Evolutionary conservation across 2,329 filamentous ascomycete species (phyloP).

Genomic region (Elsinoe ampelina): DNA sequence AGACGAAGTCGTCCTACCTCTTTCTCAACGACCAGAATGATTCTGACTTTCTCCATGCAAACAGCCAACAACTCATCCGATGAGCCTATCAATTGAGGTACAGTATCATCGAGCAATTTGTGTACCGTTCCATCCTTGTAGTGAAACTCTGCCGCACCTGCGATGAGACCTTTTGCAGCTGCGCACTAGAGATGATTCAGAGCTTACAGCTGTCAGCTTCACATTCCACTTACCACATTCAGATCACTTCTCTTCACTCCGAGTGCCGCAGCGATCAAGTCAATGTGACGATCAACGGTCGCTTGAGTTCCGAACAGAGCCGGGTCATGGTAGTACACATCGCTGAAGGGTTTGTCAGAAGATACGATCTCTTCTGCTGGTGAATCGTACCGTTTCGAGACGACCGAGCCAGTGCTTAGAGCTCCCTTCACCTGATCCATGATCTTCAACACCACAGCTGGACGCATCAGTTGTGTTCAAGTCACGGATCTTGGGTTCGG

Average conservation of each 20-base stretch:
- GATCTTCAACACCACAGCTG: slow-evolving; percentile 48
- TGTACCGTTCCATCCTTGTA: slow-evolving; percentile 38
- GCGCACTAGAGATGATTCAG: slow-evolving; percentile 32
- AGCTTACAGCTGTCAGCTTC: too few relatives aligned
- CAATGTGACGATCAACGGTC: slow-evolving; percentile 61
- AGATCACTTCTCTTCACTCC: slow-evolving; percentile 53
- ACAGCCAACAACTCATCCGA: slow-evolving; percentile 42
- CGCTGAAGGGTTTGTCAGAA: slow-evolving; percentile 40
- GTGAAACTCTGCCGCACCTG: slow-evolving; percentile 46
- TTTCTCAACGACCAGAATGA: slow-evolving; percentile 71
- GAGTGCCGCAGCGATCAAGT: slow-evolving; percentile 64
- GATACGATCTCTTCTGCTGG: not conserved
- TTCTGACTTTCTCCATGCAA: slow-evolving; percentile 43
- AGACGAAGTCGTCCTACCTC: slow-evolving; percentile 44
- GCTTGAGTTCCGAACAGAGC: slow-evolving; percentile 60
- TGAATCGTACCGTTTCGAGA: slow-evolving; percentile 8
- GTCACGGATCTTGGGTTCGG: slow-evolving; percentile 13
- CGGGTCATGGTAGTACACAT: slow-evolving; percentile 70
- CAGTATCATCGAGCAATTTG: slow-evolving; percentile 33
- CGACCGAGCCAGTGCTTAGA: slow-evolving; percentile 25
- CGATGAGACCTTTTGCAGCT: slow-evolving; percentile 61
- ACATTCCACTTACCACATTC: slow-evolving; percentile 52
- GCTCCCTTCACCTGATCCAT: slow-evolving; percentile 47
- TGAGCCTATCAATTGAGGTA: slow-evolving; percentile 54
- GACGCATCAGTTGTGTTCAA: slow-evolving; percentile 12